Percentiles rank a stretch among this genome's conserved stretches.
phyloP scores from a whole-genome alignment of 768 basidiomycete genomes.

The Termitomyces sp. region DNA sequence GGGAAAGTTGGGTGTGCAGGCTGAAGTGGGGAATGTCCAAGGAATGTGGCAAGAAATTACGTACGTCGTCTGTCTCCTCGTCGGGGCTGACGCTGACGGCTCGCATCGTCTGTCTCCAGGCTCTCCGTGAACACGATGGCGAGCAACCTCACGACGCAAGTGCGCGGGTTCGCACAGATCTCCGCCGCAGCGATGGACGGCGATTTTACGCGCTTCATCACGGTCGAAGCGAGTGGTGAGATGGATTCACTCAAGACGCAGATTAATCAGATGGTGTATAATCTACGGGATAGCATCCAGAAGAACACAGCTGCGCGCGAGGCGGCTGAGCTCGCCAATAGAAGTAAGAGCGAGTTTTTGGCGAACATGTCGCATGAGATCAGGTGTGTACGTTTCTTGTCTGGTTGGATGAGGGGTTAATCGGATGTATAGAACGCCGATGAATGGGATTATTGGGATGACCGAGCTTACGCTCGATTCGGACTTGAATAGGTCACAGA shows the following conservation, averaged over 20 bases:
- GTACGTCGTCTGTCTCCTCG: slow-evolving; percentile 38
- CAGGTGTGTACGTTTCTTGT: slow-evolving; percentile 47
- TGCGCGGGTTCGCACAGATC: slow-evolving; percentile 98
- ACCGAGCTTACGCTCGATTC: slow-evolving; percentile 96
- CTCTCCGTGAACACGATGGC: slow-evolving; percentile 99
- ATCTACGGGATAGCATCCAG: slow-evolving; percentile 93
- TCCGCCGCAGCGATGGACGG: slow-evolving; percentile 98
- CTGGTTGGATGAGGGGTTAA: slow-evolving; percentile 5
- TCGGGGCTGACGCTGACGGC: too few species aligned
- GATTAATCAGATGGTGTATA: slow-evolving; percentile 99
- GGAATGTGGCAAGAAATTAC: slow-evolving; percentile 99
- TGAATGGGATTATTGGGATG: slow-evolving; percentile 99
- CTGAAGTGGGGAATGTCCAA: slow-evolving; percentile 93
- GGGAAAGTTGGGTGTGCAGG: slow-evolving; percentile 97
- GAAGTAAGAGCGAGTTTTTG: slow-evolving; percentile 95
- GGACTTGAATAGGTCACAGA: slow-evolving; percentile 88
- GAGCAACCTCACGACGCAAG: slow-evolving; percentile 93
- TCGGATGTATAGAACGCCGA: slow-evolving; percentile 68
- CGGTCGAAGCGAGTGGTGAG: slow-evolving; percentile 96
- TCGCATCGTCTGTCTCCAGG: slow-evolving; percentile 28
- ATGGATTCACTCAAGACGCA: slow-evolving; percentile 99
- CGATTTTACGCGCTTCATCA: slow-evolving; percentile 98
- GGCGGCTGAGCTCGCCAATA: slow-evolving; percentile 96
- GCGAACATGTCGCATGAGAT: slow-evolving; percentile 99
- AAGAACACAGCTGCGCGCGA: slow-evolving; percentile 98